These are phyloP conservation scores for Terana coerulea DNA, from an alignment of 768 basidiomycete species.

Conservation along the genomic window DNA sequence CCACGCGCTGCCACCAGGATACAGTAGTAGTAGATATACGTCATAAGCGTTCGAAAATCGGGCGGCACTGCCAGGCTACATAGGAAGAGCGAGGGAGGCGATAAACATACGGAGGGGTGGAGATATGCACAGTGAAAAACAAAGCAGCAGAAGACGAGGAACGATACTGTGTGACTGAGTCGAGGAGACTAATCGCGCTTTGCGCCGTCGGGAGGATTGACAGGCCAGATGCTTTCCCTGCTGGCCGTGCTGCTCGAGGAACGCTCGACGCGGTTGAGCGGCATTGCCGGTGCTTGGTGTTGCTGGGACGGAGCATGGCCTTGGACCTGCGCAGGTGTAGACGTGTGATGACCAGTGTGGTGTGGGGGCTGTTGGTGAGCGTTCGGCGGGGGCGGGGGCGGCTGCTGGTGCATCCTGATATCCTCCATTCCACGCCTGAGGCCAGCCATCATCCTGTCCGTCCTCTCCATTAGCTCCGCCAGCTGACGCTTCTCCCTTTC, in stretches of 20 bases:
- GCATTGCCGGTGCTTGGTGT: constrained; percentile 2
- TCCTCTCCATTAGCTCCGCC: constrained; percentile 74
- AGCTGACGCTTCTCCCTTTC: constrained; percentile 57
- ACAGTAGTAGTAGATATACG: background rate
- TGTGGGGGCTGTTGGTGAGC: background rate
- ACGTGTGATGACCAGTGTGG: constrained; percentile 1
- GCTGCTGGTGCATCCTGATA: constrained; percentile 43
- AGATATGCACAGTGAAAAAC: background rate
- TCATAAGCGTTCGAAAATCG: constrained; percentile 4
- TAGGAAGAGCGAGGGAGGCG: background rate
- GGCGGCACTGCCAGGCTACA: background rate
- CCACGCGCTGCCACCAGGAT: constrained; percentile 8
- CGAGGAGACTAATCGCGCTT: background rate
- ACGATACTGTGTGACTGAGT: background rate
- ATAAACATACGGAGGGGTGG: background rate
- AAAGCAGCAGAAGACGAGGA: background rate
- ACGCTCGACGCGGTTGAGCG: constrained; percentile 21
- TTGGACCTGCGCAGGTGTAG: too few relatives aligned
- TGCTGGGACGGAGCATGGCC: constrained; percentile 9
- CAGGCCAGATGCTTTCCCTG: constrained; percentile 30
- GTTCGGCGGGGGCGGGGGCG: background rate
- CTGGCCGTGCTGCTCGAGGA: constrained; percentile 18
- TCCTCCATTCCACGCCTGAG: constrained; percentile 76
- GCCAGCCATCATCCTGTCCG: constrained; percentile 67
- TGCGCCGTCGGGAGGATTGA: constrained; percentile 21